These are phyloP conservation scores for Pseudogymnoascus sp. DNA, from an alignment of 2,329 filamentous ascomycete genomes.

Conservation along the genomic window DNA sequence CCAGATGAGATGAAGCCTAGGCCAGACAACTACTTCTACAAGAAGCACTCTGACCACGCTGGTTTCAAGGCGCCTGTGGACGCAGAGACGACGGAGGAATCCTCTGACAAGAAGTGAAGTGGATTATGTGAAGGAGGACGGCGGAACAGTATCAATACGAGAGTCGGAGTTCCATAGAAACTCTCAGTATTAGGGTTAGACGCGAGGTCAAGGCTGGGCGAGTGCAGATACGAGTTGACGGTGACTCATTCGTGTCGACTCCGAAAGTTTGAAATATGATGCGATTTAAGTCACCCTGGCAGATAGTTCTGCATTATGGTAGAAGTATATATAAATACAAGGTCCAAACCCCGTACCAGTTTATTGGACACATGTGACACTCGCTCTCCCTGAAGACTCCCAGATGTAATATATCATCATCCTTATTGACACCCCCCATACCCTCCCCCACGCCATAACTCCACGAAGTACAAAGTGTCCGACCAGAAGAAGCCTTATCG, in stretches of 20 bases:
- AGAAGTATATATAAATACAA: constrained; percentile 8
- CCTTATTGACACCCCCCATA: neutral
- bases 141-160: constrained; percentile 12
- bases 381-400: neutral
- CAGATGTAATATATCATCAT: constrained; percentile 7
- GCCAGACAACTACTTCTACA: constrained; percentile 71
- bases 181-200: constrained; percentile 8
- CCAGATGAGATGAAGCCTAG: constrained; percentile 67
- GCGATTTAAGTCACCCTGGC: neutral
- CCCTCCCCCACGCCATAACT: constrained; percentile 8
- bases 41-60: constrained; percentile 81
- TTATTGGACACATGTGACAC: neutral
- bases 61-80: constrained; percentile 59
- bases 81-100: constrained; percentile 17
- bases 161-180: constrained; percentile 22
- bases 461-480: constrained; percentile 7
- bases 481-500: constrained; percentile 14
- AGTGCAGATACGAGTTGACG: neutral
- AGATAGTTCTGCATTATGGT: neutral
- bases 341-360: neutral
- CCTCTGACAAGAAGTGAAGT: constrained; percentile 15
- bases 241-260: constrained; percentile 14
- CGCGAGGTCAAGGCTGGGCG: neutral
- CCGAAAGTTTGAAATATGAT: neutral
- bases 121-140: neutral